Base-by-base conservation (phyloP, 192 early-diverging fungal species). In the Oehlia diaphana region DNA sequence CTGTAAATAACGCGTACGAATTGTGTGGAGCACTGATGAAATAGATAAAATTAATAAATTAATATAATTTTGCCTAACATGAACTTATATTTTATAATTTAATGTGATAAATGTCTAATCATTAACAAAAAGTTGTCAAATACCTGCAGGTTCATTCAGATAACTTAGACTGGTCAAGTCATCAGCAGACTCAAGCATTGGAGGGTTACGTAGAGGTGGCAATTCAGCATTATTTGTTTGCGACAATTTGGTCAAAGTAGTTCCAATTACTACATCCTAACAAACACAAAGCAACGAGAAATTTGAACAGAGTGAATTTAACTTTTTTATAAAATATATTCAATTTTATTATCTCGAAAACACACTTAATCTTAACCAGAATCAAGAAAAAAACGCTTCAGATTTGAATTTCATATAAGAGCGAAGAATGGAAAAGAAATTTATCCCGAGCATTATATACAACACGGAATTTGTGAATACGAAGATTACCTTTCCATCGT, bases 161-260 rank as follows among this genome's bases (percentile, higher is more conserved):
- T 98, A 93, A 72, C 93, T 94, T n/a, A 98, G 89, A 80, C 90
- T 94, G n/a, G 96, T 95, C 86, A 98, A 85, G 82, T 98, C 96
- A 83, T 98, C 95, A 70, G 91, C 93, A 65, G 93, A 92, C 81
- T 96, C 95, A 64, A 96, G 83, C 68, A 92, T 88, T 13, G 96
- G 95, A 23, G 98, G 96, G 81, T 99, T 99, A 84, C 95, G 89
- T 68, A 99, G 86, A 37, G 96, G 96, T 28, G 98, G 98, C 16
- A 99, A 86, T 42, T 90, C 89, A 44, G 87, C 88, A 80, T 87
- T 86, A 68, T 92, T 91, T 79, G 84, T 88, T 68, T 87, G 88
- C 49, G 88, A 86, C 8, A 98, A 86, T 82, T 94, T 91, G 19
- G 80, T 85, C 31, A 94, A 75, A 33, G 93, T 94, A 12, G 89